Conservation (phyloP, 148 eudicot species). For the Vaccinium corymbosum region DNA sequence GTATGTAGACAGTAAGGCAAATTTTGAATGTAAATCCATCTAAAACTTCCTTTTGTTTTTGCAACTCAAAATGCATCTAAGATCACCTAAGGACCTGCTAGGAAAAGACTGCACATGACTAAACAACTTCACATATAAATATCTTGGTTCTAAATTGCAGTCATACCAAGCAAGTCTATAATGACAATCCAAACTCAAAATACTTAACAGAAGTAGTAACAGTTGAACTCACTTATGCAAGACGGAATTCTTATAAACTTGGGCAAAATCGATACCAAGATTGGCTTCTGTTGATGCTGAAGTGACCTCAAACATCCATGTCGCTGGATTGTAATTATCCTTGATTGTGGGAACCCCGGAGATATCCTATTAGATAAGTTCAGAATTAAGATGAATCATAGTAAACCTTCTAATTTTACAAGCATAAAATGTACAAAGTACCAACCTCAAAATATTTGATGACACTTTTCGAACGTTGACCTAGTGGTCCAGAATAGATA, state of each 20-base stretch:
- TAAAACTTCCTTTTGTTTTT: too few relatives aligned
- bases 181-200: neutral
- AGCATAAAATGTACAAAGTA: neutral
- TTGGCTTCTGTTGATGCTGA: slow-evolving; percentile 66
- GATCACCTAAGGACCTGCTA: neutral
- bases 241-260: slow-evolving; percentile 46
- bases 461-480: slow-evolving; percentile 25
- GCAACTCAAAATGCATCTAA: neutral
- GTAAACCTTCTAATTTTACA: neutral
- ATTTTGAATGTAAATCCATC: neutral
- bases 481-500: slow-evolving; percentile 75
- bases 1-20: too few relatives aligned
- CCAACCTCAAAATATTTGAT: slow-evolving; percentile 75
- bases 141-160: neutral
- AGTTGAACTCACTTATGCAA: slow-evolving; percentile 48
- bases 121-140: neutral
- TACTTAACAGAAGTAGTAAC: neutral
- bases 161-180: neutral
- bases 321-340: slow-evolving; percentile 76
- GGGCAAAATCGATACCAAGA: slow-evolving; percentile 59
- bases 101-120: neutral
- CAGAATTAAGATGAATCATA: neutral
- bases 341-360: slow-evolving; percentile 62
- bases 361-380: slow-evolving; percentile 32
- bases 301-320: slow-evolving; percentile 91